A percentile compares a stretch with the other conserved stretches of the same genome.
These are phyloP conservation scores for Fusarium concolor DNA, from an alignment of 2,329 filamentous ascomycete genomes.

Conservation along the genomic window DNA sequence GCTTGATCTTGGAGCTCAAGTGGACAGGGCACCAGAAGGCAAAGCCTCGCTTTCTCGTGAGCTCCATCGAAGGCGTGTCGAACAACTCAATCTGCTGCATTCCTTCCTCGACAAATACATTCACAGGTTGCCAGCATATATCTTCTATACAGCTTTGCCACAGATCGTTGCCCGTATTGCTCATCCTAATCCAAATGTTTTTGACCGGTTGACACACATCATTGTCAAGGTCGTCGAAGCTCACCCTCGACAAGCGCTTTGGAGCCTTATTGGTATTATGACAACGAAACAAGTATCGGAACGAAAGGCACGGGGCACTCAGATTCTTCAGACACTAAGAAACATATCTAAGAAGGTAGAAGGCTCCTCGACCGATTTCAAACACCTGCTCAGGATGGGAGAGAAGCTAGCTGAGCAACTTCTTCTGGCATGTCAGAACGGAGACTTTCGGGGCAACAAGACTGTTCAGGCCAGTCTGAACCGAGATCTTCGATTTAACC, in stretches of 20 bases:
- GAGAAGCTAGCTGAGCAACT: constrained; percentile 87
- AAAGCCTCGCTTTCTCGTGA: constrained; percentile 65
- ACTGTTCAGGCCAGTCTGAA: constrained; percentile 78
- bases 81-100: constrained; percentile 77
- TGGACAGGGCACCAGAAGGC: constrained; percentile 70
- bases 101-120: constrained; percentile 84
- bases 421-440: constrained; percentile 81
- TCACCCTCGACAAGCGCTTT: constrained; percentile 92
- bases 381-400: constrained; percentile 77
- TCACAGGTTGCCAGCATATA: constrained; percentile 75
- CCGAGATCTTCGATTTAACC: constrained; percentile 83
- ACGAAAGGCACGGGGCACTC: constrained; percentile 65
- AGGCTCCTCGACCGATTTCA: constrained; percentile 69
- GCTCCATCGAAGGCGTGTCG: constrained; percentile 67
- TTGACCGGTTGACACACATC: constrained; percentile 79
- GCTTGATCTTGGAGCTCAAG: constrained; percentile 87
- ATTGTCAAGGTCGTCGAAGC: constrained; percentile 86
- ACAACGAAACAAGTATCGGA: constrained; percentile 80
- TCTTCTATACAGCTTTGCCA: constrained; percentile 85
- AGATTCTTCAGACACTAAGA: constrained; percentile 64
- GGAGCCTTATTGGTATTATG: constrained; percentile 88
- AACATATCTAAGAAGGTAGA: constrained; percentile 64
- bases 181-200: constrained; percentile 83
- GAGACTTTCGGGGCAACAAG: constrained; percentile 75
- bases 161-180: constrained; percentile 97